Conservation (phyloP, 2,329 filamentous ascomycete species). For the Corynespora cassiicola region DNA sequence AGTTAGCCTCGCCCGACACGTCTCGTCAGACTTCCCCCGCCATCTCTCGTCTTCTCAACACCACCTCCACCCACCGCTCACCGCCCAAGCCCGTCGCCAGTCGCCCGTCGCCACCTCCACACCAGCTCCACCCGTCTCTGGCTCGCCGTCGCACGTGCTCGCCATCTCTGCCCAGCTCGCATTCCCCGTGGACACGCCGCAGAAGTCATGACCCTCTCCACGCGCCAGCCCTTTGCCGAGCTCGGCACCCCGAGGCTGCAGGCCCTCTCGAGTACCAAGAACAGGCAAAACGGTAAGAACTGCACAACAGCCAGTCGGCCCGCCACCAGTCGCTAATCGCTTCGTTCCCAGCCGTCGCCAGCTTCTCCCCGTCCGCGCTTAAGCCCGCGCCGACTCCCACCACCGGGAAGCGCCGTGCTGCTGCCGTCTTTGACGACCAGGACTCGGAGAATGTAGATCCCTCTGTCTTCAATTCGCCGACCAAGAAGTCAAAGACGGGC, state of each 20-base stretch:
- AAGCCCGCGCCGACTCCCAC: constrained; percentile 35
- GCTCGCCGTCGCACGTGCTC: constrained; percentile 6
- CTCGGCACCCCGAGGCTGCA: constrained; percentile 74
- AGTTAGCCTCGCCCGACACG: constrained; percentile 7
- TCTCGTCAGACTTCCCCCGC: constrained; percentile 16
- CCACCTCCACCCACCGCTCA: neutral
- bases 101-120: constrained; percentile 9
- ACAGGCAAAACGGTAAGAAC: constrained; percentile 69
- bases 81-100: neutral
- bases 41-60: constrained; percentile 7
- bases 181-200: constrained; percentile 8
- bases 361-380: constrained; percentile 36
- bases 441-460: constrained; percentile 69
- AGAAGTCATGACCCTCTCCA: constrained; percentile 49
- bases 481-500: constrained; percentile 59
- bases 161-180: constrained; percentile 2
- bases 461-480: constrained; percentile 55
- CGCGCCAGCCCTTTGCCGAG: constrained; percentile 77
- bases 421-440: constrained; percentile 49
- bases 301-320: constrained; percentile 1
- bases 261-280: constrained; percentile 76
- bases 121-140: constrained; percentile 4
- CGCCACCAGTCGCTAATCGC: constrained; percentile 27
- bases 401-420: constrained; percentile 54
- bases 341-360: constrained; percentile 35